These are phyloP conservation scores for Arthrinium puccinioides DNA, from an alignment of 2,329 filamentous ascomycete genomes.

Conservation along the genomic window DNA sequence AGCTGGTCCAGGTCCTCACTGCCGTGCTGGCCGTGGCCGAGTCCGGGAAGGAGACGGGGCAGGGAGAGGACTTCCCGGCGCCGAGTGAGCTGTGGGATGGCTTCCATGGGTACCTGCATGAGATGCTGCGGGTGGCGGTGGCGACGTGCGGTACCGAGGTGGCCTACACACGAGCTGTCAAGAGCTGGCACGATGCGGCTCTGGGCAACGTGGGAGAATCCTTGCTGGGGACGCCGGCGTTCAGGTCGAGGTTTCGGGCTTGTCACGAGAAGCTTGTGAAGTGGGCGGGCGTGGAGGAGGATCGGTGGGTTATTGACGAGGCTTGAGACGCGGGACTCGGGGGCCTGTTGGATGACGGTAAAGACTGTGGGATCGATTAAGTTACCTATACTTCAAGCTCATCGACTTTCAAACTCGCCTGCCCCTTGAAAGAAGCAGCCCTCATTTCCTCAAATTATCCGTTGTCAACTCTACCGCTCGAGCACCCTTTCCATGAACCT, in stretches of 20 bases:
- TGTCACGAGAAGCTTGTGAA: conserved; percentile 16
- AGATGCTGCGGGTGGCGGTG: conserved; percentile 8
- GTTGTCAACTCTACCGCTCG: too few relatives aligned
- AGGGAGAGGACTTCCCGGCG: conserved; percentile 7
- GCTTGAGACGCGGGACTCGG: too few relatives aligned
- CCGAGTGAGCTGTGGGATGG: conserved; percentile 11
- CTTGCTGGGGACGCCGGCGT: conserved; percentile 10
- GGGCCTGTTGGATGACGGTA: too few relatives aligned
- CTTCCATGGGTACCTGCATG: conserved; percentile 15
- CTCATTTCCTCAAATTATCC: too few relatives aligned
- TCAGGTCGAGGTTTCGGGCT: conserved; percentile 12
- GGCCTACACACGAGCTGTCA: conserved; percentile 12
- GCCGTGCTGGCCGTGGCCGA: conserved; percentile 6
- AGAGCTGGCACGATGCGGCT: conserved; percentile 10
- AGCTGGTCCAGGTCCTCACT: conserved; percentile 13
- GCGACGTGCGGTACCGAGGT: conserved; percentile 14
- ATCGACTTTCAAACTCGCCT: too few relatives aligned
- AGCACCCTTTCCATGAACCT: too few relatives aligned
- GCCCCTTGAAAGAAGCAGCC: too few relatives aligned
- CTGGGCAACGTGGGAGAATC: conserved; percentile 5
- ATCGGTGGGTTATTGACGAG: conserved; percentile 1
- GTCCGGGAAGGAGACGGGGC: neutral
- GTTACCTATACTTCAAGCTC: too few relatives aligned
- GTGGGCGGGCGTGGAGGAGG: conserved; percentile 16
- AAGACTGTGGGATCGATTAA: too few relatives aligned